These are phyloP conservation scores for Boletus calvinii DNA, from an alignment of 1,284 basidiomycete species.

Conservation along the genomic window DNA sequence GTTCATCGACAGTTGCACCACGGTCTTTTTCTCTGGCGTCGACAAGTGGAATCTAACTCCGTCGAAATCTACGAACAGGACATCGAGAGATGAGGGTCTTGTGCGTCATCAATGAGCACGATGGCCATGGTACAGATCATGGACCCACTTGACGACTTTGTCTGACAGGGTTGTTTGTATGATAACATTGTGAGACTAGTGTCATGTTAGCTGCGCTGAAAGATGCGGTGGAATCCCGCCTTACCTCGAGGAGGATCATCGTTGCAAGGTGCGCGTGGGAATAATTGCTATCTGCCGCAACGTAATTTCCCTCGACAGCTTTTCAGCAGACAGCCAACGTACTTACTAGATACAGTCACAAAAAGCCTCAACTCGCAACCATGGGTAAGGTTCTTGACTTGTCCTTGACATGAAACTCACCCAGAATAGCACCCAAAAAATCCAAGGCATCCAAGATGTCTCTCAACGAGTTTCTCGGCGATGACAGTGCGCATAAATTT, in stretches of 20 bases:
- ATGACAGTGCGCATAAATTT: constrained; percentile 58
- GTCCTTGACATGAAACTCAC: constrained; percentile 15
- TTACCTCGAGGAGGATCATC: constrained; percentile 75
- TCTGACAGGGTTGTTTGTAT: constrained; percentile 91
- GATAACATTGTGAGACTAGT: constrained; percentile 86
- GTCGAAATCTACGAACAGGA: constrained; percentile 97
- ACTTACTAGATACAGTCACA: constrained; percentile 9
- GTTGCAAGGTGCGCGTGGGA: constrained; percentile 30
- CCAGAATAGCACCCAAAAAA: constrained; percentile 68
- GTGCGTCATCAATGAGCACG: constrained; percentile 16
- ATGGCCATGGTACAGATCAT: constrained; percentile 3
- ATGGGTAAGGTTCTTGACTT: constrained; percentile 25
- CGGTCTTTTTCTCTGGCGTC: constrained; percentile 81
- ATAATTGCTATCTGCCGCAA: constrained; percentile 20
- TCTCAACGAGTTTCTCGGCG: constrained; percentile 85
- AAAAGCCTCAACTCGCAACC: constrained; percentile 15
- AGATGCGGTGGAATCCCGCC: constrained; percentile 17
- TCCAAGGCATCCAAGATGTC: constrained; percentile 84
- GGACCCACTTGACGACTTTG: constrained; percentile 76
- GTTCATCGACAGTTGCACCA: constrained; percentile 89
- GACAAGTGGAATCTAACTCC: constrained; percentile 93
- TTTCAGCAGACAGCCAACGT: constrained; percentile 15
- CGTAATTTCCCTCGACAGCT: constrained; percentile 28
- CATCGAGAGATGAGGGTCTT: constrained; percentile 89
- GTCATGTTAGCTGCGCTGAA: constrained; percentile 11